Base-by-base conservation (phyloP, 768 basidiomycete species). In the Chalciporus piperatus region DNA sequence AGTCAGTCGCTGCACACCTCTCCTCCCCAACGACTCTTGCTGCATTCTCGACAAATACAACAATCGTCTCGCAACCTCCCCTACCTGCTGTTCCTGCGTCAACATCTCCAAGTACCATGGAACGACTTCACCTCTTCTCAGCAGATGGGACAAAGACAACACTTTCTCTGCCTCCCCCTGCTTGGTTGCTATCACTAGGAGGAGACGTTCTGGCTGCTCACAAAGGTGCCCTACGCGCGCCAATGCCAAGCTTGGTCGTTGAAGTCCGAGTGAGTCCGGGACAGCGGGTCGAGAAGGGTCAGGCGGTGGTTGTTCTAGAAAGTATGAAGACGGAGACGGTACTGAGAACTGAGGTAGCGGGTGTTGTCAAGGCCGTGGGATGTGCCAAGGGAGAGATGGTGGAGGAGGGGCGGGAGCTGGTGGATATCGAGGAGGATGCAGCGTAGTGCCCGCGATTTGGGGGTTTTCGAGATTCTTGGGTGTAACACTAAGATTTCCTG, bases 281-380 rank as follows among this genome's bases (percentile, higher is more conserved):
- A 4, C 87, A 95, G 46, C 74, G 69, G 13, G 89, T 97, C 37
- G 84, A 86, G 70, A 84, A 80, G 62, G 92, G 91, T 0, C 88
- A 94, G 63, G 81, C 81, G 8, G 77, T 92, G 9, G 83, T 93
- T 27, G 82, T 95, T 6, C 70, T 96, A 63, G 94, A 96, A 72
- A 96, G 93, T 63, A 98, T 97, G 94, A 98, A 98, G 81, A 97
- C 93, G 57, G 93, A 96, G 72, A 95, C 89, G 35, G 88, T 92
- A 38, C 68, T 97, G 56, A 76, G 92, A 48, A 83, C 91, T 13
- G 78, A 83, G 52, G 74, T 72, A 8, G 72, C 78, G 33, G 94
- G 92, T 4, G 72, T 84, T 6, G 85, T 96, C 8, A 83, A 76
- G 59, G 74, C 78, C 41, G 80, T 96, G 13, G 81, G 81, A 13